Conservation (phyloP, 2,329 filamentous ascomycete species). For the Sclerotiophoma versabilis region DNA sequence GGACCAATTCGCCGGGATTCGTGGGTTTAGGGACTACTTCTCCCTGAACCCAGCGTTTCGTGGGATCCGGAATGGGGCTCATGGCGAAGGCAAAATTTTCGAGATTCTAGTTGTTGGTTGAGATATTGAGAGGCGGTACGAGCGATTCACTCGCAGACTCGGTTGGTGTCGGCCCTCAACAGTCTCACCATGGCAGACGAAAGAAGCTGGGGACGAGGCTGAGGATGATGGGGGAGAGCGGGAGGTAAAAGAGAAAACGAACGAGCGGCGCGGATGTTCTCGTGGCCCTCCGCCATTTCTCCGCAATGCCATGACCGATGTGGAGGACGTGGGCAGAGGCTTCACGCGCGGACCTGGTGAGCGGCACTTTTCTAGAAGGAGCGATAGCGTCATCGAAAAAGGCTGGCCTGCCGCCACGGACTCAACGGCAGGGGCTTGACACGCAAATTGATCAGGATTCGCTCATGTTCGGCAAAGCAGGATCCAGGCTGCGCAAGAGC, state of each 20-base stretch:
- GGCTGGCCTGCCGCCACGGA: slow-evolving; percentile 22
- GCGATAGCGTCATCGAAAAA: slow-evolving; percentile 22
- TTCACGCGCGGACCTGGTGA: slow-evolving; percentile 27
- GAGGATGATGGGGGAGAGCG: slow-evolving; percentile 3
- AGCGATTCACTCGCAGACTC: slow-evolving; percentile 31
- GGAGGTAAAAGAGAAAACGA: slow-evolving; percentile 12
- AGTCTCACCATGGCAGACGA: slow-evolving; percentile 30
- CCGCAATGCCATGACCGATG: slow-evolving; percentile 40
- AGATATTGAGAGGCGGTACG: slow-evolving; percentile 24
- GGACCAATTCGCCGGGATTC: slow-evolving; percentile 42
- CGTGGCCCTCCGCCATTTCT: slow-evolving; percentile 36
- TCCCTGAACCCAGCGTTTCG: slow-evolving; percentile 19
- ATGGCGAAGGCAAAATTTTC: slow-evolving; percentile 29
- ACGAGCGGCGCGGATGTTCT: slow-evolving; percentile 24
- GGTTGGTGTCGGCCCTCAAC: slow-evolving; percentile 20
- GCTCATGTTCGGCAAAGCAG: slow-evolving; percentile 17
- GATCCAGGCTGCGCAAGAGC: slow-evolving; percentile 16
- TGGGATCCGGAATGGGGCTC: slow-evolving; percentile 24
- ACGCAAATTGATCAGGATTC: slow-evolving; percentile 18
- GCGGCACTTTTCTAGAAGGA: slow-evolving; percentile 24
- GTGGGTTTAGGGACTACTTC: slow-evolving; percentile 41
- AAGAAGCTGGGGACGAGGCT: slow-evolving; percentile 1
- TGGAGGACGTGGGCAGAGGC: slow-evolving; percentile 27
- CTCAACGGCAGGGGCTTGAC: slow-evolving; percentile 17
- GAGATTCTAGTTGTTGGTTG: slow-evolving; percentile 14